phyloP scores from a whole-genome alignment of 306 rosid species.

The Quercus agrifolia region DNA sequence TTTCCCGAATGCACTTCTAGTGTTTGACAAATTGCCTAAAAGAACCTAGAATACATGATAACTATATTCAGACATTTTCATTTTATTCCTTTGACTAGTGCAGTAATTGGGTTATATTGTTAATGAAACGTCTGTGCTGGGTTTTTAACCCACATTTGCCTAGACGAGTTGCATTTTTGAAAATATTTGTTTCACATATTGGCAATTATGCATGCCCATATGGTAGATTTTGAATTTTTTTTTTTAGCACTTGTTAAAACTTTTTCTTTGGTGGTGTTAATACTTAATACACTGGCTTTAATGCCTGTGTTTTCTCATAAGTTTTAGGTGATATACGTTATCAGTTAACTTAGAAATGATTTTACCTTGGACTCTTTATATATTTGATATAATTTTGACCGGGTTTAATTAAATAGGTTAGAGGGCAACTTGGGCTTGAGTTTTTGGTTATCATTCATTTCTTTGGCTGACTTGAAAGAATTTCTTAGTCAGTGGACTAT shows the following conservation, averaged over 20 bases:
- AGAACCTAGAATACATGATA: background rate
- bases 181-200: background rate
- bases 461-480: background rate
- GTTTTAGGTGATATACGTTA: background rate
- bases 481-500: background rate
- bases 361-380: too few relatives aligned
- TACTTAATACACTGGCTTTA: background rate
- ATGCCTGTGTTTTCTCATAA: background rate
- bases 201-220: background rate
- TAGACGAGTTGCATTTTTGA: background rate
- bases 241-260: background rate
- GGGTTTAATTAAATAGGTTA: background rate
- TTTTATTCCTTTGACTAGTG: background rate
- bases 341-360: background rate
- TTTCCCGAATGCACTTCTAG: constrained; percentile 8
- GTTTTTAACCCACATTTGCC: background rate
- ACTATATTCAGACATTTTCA: background rate
- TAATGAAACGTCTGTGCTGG: background rate
- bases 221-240: background rate
- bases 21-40: constrained; percentile 44
- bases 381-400: background rate
- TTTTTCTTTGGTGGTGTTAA: background rate
- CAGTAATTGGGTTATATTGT: background rate
- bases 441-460: background rate
- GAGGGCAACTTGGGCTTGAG: background rate